phyloP scores from a whole-genome alignment of 2,329 filamentous ascomycete genomes.

The Apiospora phragmitis region DNA sequence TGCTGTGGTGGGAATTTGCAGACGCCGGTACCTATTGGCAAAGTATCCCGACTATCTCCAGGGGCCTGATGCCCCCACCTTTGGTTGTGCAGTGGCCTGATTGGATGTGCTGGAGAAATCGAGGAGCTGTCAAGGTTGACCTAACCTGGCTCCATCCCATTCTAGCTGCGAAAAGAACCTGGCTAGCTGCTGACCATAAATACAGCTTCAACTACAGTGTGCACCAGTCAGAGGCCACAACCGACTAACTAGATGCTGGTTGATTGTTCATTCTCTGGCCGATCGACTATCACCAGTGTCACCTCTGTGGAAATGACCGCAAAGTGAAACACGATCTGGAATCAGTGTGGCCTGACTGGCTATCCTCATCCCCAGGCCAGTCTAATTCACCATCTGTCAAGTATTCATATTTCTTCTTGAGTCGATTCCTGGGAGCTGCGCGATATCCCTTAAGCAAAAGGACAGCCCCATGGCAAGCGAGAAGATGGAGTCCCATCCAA shows the following conservation, averaged over 20 bases:
- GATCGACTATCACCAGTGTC: not conserved
- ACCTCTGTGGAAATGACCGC: not conserved
- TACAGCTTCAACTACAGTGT: conserved; percentile 1
- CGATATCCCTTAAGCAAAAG: not conserved
- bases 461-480: not conserved
- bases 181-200: not conserved
- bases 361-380: not conserved
- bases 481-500: not conserved
- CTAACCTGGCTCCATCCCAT: not conserved
- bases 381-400: not conserved
- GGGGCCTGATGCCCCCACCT: not conserved
- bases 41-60: not conserved
- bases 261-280: not conserved
- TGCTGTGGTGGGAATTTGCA: not conserved
- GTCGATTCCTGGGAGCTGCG: not conserved
- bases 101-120: not conserved
- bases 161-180: not conserved
- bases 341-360: not conserved
- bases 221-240: not conserved
- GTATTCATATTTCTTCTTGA: not conserved
- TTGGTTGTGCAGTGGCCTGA: not conserved
- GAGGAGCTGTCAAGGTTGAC: conserved; percentile 1
- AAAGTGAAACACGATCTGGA: not conserved
- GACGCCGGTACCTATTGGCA: not conserved
- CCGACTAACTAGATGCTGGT: not conserved